Conservation (phyloP, 192 early-diverging fungal species). For the Rhizoclosmatium sp. region DNA sequence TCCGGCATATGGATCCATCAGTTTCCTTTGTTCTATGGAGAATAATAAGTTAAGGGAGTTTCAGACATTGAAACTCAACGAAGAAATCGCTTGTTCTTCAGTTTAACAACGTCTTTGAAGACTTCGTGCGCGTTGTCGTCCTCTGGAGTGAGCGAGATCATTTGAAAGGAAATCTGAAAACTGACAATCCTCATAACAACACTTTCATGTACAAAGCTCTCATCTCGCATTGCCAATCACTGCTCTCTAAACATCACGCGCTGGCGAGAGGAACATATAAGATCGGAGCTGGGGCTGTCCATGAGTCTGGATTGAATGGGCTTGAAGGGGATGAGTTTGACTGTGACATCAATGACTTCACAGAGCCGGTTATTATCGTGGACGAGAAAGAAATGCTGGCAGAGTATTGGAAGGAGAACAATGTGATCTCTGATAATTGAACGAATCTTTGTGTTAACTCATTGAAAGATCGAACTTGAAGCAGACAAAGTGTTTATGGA, state of each 20-base stretch:
- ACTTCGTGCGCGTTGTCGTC: background rate
- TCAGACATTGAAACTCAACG: background rate
- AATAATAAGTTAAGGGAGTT: background rate
- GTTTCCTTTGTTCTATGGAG: background rate
- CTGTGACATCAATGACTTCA: constrained; percentile 12
- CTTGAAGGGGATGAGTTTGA: background rate
- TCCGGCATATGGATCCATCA: constrained; percentile 18
- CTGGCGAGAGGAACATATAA: constrained; percentile 36
- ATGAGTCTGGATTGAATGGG: constrained; percentile 9
- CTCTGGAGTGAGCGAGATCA: background rate
- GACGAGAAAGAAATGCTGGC: constrained; percentile 51
- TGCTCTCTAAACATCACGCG: constrained; percentile 48
- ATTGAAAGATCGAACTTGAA: background rate
- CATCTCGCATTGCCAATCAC: constrained; percentile 41
- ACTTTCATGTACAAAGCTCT: constrained; percentile 35
- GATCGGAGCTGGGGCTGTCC: constrained; percentile 17
- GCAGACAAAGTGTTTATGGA: constrained; percentile 46
- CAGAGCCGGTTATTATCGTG: constrained; percentile 40
- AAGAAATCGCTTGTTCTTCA: background rate
- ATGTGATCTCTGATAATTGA: background rate
- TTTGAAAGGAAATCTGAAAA: background rate
- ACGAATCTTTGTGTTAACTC: background rate
- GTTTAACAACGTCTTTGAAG: background rate
- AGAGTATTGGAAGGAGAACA: constrained; percentile 42
- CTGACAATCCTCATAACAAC: background rate